Base-by-base conservation (phyloP, 140 eudicot genomes). In the Bidens hawaiensis region DNA sequence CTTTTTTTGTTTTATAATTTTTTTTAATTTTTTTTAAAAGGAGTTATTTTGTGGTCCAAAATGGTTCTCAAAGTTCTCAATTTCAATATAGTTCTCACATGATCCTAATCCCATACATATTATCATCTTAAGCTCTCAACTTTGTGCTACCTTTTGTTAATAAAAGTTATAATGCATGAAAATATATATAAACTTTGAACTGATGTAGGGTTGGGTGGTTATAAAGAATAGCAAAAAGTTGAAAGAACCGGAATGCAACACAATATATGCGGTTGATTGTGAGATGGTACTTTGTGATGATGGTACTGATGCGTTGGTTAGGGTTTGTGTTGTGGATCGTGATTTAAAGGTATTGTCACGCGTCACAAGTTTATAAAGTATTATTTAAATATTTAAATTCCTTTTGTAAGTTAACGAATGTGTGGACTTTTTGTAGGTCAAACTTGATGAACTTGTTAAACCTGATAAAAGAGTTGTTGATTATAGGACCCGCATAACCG, bases 261-360 rank as follows among this genome's bases (percentile, higher is more conserved):
- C 13, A 28, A 65, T 94, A 82, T 41, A 88, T 52, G 89, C 99
- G 11, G 76, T 88, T 67, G 99, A 94, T 64, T 94, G 99, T 78
- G 99, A 94, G 78, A 94, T 94, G 99, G 99, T 89, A 46, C 90
- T 88, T 4, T 94, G 99, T 75, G 90, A 85, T 72, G 97, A 88
- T 81, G 99, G 97, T 24, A 88, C 84, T 50, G 99, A 94, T 72
- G 97, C 95, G 18, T 69, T 94, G 69, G 99, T 83, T 66, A 85
- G 77, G 78, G 85, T 94, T 43, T 94, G 97, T 53, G 97, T 78
- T 31, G 97, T 94, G 24, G 97, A 88, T 63, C 90, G 90, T 49
- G 66, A 85, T 73, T 81, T 88, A 60, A n/a, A 81, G 88, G 99
- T 93, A 79, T 53, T 49, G 30, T 22, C 13, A 12, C 55, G 14